Evolutionary conservation across 2,329 filamentous ascomycete species (phyloP).

Genomic region (Cytospora mali): DNA sequence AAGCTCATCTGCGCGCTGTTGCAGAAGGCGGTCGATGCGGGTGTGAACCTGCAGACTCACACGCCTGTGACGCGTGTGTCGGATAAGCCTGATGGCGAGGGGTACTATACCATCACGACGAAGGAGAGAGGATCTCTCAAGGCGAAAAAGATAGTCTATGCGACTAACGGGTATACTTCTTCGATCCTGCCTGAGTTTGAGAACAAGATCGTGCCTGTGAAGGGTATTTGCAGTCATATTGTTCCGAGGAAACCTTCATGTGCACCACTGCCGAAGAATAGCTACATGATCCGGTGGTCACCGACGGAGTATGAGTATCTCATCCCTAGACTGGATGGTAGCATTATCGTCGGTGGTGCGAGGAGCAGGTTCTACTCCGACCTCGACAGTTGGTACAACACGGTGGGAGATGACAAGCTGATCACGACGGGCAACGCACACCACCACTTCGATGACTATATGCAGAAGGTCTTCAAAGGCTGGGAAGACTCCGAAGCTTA

Average conservation of each 20-base stretch:
- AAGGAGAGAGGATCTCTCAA: slow-evolving; percentile 30
- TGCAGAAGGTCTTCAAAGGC: slow-evolving; percentile 48
- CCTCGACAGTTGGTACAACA: slow-evolving; percentile 45
- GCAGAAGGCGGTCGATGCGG: slow-evolving; percentile 28
- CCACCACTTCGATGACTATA: slow-evolving; percentile 47
- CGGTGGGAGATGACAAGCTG: slow-evolving; percentile 44
- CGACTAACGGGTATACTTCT: slow-evolving; percentile 41
- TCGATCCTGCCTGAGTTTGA: slow-evolving; percentile 37
- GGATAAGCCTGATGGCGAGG: slow-evolving; percentile 15
- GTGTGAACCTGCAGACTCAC: slow-evolving; percentile 37
- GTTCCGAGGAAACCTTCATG: slow-evolving; percentile 13
- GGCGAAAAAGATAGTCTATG: slow-evolving; percentile 35
- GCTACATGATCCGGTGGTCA: slow-evolving; percentile 32
- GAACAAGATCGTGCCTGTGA: slow-evolving; percentile 38
- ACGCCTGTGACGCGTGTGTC: slow-evolving; percentile 33
- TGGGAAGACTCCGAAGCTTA: slow-evolving; percentile 48
- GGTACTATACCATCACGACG: slow-evolving; percentile 29
- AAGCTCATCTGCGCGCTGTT: slow-evolving; percentile 38
- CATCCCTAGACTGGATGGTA: slow-evolving; percentile 44
- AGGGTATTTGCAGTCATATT: slow-evolving; percentile 36
- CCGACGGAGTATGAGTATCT: slow-evolving; percentile 39
- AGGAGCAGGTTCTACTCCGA: slow-evolving; percentile 38
- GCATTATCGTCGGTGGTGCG: slow-evolving; percentile 49
- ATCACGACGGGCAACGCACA: slow-evolving; percentile 41
- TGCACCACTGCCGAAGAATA: slow-evolving; percentile 29